Evolutionary conservation across 164 flowering plant species (phyloP), one percentile per base, ranked within the genome.

Genomic region (grape (Vitis vinifera)): DNA sequence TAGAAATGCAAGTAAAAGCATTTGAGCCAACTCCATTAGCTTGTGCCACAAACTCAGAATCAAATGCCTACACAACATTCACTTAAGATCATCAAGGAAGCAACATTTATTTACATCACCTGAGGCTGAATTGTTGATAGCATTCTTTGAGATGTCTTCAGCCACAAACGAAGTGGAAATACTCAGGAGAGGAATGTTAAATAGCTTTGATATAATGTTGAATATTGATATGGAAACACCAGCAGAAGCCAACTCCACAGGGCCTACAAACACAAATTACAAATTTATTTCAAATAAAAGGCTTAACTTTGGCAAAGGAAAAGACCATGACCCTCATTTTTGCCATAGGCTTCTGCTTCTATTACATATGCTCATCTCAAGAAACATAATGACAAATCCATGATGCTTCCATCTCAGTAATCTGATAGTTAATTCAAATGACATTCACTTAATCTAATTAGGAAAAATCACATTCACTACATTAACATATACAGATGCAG

Each of bases 131-230:
- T 73, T 74, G 61, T 65, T 53, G 66, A 13, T 60, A 53, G 84
- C 76, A 68, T 63, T 77, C 77, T 79, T 89, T 58, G 97, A 70
- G 64, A 96, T 82, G 74, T 96, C 98, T 76, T 93, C 93, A 67
- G 99, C 98, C 67, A 92, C 97, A 73, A 93, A 91, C 31, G 99
- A 96, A 69, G 99, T 96, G 71, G 99, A 96, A 67, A 93, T 82
- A 73, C 99, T 92, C 13, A 93, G 94, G 31, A 96, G 97, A 57
- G 99, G 99, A 70, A 96, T 87, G 73, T 96, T 96, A 70, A 96
- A 93, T 64, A 96, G 81, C 88, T 93, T 96, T 23, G 98, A 96
- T 62, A 96, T 72, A 56, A 87, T 79, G 73, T 96, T 92, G 68
- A 96, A 93, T 67, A 96, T 87, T 65, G 93, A 86, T 15, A 88